Evolutionary conservation across 1,284 basidiomycete genomes (phyloP), one percentile per base, ranked within the genome.

Genomic region (Pascua guehoae): DNA sequence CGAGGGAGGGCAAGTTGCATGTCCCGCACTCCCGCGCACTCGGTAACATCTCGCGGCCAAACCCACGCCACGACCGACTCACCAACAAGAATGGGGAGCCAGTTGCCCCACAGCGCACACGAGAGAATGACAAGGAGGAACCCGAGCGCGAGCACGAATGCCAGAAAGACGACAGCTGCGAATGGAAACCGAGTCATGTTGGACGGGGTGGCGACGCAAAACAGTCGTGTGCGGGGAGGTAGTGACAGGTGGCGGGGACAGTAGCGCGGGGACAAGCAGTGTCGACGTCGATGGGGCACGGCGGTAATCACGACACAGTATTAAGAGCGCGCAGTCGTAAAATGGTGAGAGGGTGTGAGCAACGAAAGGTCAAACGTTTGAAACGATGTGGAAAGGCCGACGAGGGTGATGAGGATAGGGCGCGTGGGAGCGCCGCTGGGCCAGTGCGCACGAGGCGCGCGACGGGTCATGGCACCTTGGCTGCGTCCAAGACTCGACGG

Each of bases 111-210:
- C 41, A 98, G 81, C 24, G 96, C 95, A 74, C 96, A 98, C 1
- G 91, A 94, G 37, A 99, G 87, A 76, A 99, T 99, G 73, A 98
- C 91, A 70, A 98, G 85, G 56, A 98, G 81, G 80, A 98, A 99
- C 32, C 96, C 96, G 37, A 96, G 84, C 12, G 96, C 96, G 44
- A 99, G 86, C 57, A 97, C 90, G 77, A 98, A 96, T 5, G 95
- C 93, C 53, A 97, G 85, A 58, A 95, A 82, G 67, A 96, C 92
- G 66, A 96, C 91, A 70, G 90, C 91, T 95, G 59, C 32, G 48
- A 41, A 41, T 47, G n/a, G 42, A 16, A 16, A 17, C n/a, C n/a
- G n/a, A 15, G 42, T 12, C n/a, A 24, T 17, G 45, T 12, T 16
- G 10, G 8, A 40, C 14, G 14, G 9, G 8, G 14, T 37, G 40